phyloP scores from a whole-genome alignment of 2,329 filamentous ascomycete genomes.

The Calonectria crousiana region DNA sequence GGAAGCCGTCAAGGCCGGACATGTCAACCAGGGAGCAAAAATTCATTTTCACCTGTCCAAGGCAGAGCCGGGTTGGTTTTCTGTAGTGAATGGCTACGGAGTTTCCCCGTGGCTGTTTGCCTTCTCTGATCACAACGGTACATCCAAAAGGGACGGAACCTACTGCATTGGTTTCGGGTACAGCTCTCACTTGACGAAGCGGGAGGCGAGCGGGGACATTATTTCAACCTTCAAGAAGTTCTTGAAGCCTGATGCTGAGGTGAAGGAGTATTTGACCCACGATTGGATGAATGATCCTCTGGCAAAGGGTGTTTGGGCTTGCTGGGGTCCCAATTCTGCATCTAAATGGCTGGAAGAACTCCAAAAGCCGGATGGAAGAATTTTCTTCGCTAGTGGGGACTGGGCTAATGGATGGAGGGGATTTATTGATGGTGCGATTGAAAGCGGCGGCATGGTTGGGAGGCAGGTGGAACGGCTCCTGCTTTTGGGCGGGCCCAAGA shows the following conservation, averaged over 20 bases:
- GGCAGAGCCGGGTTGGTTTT: conserved; percentile 18
- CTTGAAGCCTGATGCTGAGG: conserved; percentile 17
- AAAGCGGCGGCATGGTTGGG: conserved; percentile 22
- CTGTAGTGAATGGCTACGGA: conserved; percentile 4
- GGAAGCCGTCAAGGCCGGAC: conserved; percentile 6
- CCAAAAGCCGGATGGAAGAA: conserved; percentile 26
- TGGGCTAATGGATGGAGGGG: conserved; percentile 41
- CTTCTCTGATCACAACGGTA: conserved; percentile 34
- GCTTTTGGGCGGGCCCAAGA: background rate
- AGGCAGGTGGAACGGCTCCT: background rate
- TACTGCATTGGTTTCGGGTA: conserved; percentile 37
- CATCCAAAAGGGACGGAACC: conserved; percentile 16
- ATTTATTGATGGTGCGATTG: conserved; percentile 40
- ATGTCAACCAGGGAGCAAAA: conserved; percentile 17
- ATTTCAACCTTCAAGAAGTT: conserved; percentile 11
- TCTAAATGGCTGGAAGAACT: conserved; percentile 28
- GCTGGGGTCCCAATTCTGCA: conserved; percentile 30
- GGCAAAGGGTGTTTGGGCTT: conserved; percentile 33
- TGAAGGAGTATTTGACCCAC: conserved; percentile 35
- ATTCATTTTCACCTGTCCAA: conserved; percentile 20
- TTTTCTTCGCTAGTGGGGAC: conserved; percentile 38
- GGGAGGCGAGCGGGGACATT: background rate
- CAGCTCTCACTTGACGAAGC: conserved; percentile 13
- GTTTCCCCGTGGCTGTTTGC: background rate
- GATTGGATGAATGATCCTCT: conserved; percentile 35